Evolutionary conservation across 2,329 filamentous ascomycete species (phyloP).

Genomic region (Paracorniculantispora psalliotae): DNA sequence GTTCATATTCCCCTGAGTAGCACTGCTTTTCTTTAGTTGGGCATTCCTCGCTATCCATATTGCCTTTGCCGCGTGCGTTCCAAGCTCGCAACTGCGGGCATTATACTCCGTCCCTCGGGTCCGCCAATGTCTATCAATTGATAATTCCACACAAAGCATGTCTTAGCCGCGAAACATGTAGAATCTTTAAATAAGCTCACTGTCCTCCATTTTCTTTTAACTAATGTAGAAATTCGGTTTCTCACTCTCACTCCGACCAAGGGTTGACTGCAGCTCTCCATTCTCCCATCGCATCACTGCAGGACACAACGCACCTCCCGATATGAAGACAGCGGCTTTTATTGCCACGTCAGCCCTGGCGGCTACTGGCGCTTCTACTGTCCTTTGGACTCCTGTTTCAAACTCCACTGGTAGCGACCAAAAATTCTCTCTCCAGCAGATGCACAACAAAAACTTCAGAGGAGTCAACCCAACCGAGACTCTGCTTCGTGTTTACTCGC

Average conservation of each 20-base stretch:
- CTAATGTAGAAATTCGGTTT: neutral
- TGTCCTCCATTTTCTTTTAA: neutral
- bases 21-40: neutral
- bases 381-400: neutral
- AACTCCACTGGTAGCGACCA: neutral
- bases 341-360: neutral
- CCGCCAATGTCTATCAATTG: no score
- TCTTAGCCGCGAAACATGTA: neutral
- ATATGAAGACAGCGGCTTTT: slow-evolving; percentile 3
- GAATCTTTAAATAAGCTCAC: neutral
- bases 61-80: neutral
- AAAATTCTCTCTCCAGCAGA: slow-evolving; percentile 26
- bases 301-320: neutral
- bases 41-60: neutral
- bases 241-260: neutral
- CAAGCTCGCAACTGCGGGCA: neutral
- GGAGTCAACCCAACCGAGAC: slow-evolving; percentile 28
- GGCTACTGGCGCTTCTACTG: neutral
- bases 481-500: slow-evolving; percentile 30
- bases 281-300: no score
- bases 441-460: slow-evolving; percentile 30
- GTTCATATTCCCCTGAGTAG: neutral
- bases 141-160: neutral
- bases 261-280: neutral
- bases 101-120: neutral